These are phyloP conservation scores for Fusarium sp. DNA, from an alignment of 2,329 filamentous ascomycete genomes.

Conservation along the genomic window DNA sequence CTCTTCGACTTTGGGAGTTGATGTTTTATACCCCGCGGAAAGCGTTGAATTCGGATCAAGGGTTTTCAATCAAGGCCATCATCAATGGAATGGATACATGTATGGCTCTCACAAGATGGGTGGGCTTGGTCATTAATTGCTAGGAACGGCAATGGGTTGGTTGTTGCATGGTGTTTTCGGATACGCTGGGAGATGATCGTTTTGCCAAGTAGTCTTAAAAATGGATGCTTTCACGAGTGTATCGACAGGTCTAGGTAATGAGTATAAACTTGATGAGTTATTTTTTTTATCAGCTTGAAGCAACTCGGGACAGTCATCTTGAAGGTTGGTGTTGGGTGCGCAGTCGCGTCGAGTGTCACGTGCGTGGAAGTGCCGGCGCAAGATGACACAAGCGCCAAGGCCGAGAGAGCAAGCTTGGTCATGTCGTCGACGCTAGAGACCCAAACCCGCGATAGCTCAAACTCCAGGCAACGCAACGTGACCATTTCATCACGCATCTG, in stretches of 20 bases:
- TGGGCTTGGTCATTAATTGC: slow-evolving; percentile 27
- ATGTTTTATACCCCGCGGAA: slow-evolving; percentile 49
- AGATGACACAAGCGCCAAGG: slow-evolving; percentile 49
- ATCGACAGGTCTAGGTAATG: background rate
- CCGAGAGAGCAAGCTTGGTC: slow-evolving; percentile 43
- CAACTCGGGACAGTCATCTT: background rate
- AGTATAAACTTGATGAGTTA: background rate
- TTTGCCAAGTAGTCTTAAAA: slow-evolving; percentile 10
- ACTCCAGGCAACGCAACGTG: slow-evolving; percentile 37
- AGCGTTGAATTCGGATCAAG: slow-evolving; percentile 41
- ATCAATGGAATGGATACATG: background rate
- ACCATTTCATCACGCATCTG: slow-evolving; percentile 42
- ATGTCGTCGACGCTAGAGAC: slow-evolving; percentile 34
- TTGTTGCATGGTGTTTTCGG: slow-evolving; percentile 36
- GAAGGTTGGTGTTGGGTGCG: background rate
- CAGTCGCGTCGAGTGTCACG: slow-evolving; percentile 42
- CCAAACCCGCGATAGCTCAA: slow-evolving; percentile 42
- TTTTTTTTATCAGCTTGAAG: background rate
- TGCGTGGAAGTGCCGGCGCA: slow-evolving; percentile 39
- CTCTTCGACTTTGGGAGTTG: slow-evolving; percentile 36
- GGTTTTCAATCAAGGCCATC: slow-evolving; percentile 24
- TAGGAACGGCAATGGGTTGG: slow-evolving; percentile 12
- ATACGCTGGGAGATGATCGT: slow-evolving; percentile 22
- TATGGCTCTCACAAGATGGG: slow-evolving; percentile 9
- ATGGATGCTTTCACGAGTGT: background rate